phyloP scores from a whole-genome alignment of 139 green algal genomes.

The Picochlorum sp. region DNA sequence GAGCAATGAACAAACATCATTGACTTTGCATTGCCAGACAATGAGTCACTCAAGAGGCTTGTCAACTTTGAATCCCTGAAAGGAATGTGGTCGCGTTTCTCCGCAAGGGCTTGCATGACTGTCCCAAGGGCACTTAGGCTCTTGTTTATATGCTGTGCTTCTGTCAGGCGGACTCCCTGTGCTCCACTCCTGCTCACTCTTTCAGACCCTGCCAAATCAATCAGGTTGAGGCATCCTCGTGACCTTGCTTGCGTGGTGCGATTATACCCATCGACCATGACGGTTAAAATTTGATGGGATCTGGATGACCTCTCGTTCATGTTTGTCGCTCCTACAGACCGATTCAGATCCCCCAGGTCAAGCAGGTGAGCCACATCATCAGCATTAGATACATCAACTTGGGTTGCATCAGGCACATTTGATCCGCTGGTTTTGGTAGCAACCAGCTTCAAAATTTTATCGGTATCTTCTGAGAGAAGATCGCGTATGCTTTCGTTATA shows the following conservation, averaged over 20 bases:
- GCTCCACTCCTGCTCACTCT: conserved; percentile 29
- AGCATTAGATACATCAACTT: conserved; percentile 55
- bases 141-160: conserved; percentile 94
- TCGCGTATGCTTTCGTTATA: conserved; percentile 92
- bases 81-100: conserved; percentile 65
- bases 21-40: conserved; percentile 71
- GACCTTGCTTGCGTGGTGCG: conserved; percentile 37
- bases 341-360: conserved; percentile 44
- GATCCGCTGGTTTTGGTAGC: conserved; percentile 60
- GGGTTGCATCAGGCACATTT: conserved; percentile 70
- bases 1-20: conserved; percentile 93
- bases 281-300: conserved; percentile 67
- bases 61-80: conserved; percentile 91
- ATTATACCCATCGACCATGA: conserved; percentile 73
- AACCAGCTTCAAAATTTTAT: not conserved
- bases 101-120: conserved; percentile 73
- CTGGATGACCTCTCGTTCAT: conserved; percentile 89
- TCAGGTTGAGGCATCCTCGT: conserved; percentile 63
- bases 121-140: conserved; percentile 53
- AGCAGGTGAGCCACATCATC: conserved; percentile 73
- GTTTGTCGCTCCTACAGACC: conserved; percentile 64
- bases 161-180: conserved; percentile 67
- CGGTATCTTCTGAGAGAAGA: conserved; percentile 39
- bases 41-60: conserved; percentile 75
- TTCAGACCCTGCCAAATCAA: conserved; percentile 64